These are phyloP conservation scores for Exophiala lecanii-corni DNA, from an alignment of 2,329 filamentous ascomycete genomes.

Conservation along the genomic window DNA sequence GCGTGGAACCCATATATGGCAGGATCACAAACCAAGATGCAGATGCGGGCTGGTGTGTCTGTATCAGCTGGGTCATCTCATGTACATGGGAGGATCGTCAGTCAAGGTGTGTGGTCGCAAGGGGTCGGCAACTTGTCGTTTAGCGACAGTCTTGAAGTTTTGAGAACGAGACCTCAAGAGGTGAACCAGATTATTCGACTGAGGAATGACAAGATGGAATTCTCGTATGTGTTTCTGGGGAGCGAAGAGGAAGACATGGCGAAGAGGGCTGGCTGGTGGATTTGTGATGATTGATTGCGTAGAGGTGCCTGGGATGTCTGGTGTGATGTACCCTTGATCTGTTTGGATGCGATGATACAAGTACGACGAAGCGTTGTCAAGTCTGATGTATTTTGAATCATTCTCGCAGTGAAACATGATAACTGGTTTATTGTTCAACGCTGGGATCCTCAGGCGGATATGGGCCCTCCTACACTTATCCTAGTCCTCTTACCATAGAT, in stretches of 20 bases:
- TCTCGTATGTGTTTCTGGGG: slow-evolving; percentile 5
- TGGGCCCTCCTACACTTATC: no score
- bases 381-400: no score
- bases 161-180: slow-evolving; percentile 8
- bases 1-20: slow-evolving; percentile 4
- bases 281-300: neutral
- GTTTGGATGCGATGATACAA: no score
- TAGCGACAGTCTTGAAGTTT: slow-evolving; percentile 6
- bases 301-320: no score
- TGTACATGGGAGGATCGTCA: slow-evolving; percentile 4
- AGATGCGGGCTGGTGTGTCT: slow-evolving; percentile 6
- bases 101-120: slow-evolving; percentile 3
- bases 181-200: slow-evolving; percentile 7
- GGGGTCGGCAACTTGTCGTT: slow-evolving; percentile 3
- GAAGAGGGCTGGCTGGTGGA: neutral
- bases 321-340: no score
- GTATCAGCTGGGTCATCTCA: slow-evolving; percentile 8
- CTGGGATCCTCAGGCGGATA: no score
- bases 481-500: no score
- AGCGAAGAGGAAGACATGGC: slow-evolving; percentile 1
- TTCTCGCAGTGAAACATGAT: no score
- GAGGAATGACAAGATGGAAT: slow-evolving; percentile 2
- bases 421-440: no score
- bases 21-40: neutral
- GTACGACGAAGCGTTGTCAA: no score